phyloP scores from a whole-genome alignment of 441 rosid genomes.

The Geranium incanum region DNA sequence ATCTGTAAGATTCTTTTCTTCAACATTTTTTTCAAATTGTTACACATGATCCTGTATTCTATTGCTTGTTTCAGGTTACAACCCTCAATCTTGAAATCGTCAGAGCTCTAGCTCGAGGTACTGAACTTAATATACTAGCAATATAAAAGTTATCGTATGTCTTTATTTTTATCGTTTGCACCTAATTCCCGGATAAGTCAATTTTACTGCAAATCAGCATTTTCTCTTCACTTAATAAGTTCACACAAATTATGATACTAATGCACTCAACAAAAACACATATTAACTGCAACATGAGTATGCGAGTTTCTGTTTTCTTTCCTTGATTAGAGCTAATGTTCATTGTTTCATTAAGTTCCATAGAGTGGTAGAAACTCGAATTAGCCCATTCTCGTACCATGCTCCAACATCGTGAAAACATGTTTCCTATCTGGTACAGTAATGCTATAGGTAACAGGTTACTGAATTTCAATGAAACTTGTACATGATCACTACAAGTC shows the following conservation, averaged over 20 bases:
- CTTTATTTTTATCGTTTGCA: background rate
- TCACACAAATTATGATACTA: background rate
- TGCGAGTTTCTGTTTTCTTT: background rate
- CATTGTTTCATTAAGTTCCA: background rate
- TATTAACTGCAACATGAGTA: background rate
- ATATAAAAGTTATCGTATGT: background rate
- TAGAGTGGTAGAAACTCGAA: background rate
- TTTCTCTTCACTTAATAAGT: background rate
- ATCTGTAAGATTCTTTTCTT: slow-evolving; percentile 42
- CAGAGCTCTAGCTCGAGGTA: slow-evolving; percentile 89
- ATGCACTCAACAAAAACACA: background rate
- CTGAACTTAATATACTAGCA: slow-evolving; percentile 14
- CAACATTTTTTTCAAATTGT: background rate
- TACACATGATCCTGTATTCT: background rate
- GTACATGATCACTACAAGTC: background rate
- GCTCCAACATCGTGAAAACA: background rate
- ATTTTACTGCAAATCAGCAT: background rate
- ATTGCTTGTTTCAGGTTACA: slow-evolving; percentile 47
- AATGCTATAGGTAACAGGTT: background rate
- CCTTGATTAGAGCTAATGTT: background rate
- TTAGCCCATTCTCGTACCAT: background rate
- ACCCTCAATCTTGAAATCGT: slow-evolving; percentile 83
- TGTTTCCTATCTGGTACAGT: background rate
- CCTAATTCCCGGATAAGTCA: background rate
- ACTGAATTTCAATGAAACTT: background rate